Conservation (phyloP, 2,329 filamentous ascomycete genomes). For the Curvularia verruculosa region DNA sequence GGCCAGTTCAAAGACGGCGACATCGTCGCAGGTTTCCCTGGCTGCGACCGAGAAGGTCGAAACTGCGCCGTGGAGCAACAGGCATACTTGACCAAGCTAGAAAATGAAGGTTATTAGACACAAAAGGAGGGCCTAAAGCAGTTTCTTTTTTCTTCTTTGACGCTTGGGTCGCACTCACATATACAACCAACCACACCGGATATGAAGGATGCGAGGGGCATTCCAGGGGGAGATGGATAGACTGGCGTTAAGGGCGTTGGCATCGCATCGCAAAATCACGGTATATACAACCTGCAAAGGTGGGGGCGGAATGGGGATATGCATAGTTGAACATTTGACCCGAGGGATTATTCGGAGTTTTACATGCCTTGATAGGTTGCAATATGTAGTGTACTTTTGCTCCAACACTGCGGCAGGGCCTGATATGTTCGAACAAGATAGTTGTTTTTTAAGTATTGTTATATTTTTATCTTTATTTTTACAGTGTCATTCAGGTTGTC, state of each 20-base stretch:
- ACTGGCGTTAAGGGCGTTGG: conserved; percentile 8
- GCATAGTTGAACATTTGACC: neutral
- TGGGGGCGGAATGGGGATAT: neutral
- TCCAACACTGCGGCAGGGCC: neutral
- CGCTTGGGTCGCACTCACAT: neutral
- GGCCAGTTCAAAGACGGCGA: conserved; percentile 81
- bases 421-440: neutral
- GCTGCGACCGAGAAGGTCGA: conserved; percentile 66
- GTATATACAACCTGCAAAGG: neutral
- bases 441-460: neutral
- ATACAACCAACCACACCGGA: neutral
- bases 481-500: too few relatives aligned
- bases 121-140: neutral
- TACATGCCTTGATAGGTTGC: neutral
- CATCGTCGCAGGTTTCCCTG: conserved; percentile 78
- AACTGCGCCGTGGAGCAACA: conserved; percentile 76
- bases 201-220: neutral
- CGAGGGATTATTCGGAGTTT: neutral
- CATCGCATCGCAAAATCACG: conserved; percentile 2
- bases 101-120: conserved; percentile 19
- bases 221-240: neutral
- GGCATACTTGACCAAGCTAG: conserved; percentile 53
- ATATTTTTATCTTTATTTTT: too few relatives aligned
- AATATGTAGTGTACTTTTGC: neutral
- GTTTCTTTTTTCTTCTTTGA: neutral